Base-by-base conservation (phyloP, 306 rosid genomes). In the Malus asiatica region DNA sequence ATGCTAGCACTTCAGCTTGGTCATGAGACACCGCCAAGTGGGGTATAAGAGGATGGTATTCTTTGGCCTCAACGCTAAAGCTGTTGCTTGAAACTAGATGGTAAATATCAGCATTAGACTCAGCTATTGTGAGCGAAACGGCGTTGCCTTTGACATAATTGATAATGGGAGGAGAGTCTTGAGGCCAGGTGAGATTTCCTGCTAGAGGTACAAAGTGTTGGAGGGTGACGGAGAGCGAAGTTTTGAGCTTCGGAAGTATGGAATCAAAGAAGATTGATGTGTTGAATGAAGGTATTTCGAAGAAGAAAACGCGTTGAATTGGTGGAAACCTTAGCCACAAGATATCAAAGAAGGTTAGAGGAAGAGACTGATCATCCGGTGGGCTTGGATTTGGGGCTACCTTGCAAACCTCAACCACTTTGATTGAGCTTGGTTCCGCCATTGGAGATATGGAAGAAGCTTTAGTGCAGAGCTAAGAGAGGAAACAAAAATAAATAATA, bases 31-130 rank as follows among this genome's bases (percentile, higher is more conserved):
- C 46, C 22, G 60, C 76, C 71, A 91, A 70, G 1, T 72, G 57
- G 20, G 93, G 93, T 14, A 87, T 40, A 1, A 90, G 78, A 22
- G 76, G 38, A 29, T 77, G 85, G 27, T 80, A 74, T 3, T 70
- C 61, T 2, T 55, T 35, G 35, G 66, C 80, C 7, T 73, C 68
- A 3, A 66, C 25, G 25, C 63, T 63, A 62, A 32, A 10, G 20
- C 61, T 48, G 4, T 8, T 53, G 27, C 72, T 40, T 8, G 76
- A 40, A 73, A 42, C 45, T 42, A 82, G 81, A 23, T 61, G 58
- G 30, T 61, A 1, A 23, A 78, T 78, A 32, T 78, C 30, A 16
- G 16, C 68, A 29, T 30, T 22, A 32, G 79, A 74, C 44, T 74
- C 74, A 4, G 82, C 83, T 11, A 82, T 18, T 8, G 76, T 82